Conservation (phyloP, 257 asterid species). For the Dorcoceras hygrometricum region DNA sequence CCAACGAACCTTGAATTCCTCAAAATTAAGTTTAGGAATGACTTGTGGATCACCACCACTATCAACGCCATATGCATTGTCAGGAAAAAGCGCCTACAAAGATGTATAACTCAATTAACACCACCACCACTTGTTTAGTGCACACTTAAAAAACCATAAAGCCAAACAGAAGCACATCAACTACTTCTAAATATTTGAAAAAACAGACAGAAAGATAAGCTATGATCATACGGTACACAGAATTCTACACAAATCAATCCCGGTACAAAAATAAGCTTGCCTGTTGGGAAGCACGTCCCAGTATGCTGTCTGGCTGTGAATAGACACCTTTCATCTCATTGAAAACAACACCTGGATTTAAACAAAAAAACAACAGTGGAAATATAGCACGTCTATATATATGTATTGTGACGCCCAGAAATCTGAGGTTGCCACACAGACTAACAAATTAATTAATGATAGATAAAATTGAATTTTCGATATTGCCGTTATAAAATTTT, state of each 20-base stretch:
- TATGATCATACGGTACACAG: constrained; percentile 8
- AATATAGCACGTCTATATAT: constrained; percentile 13
- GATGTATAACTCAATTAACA: constrained; percentile 17
- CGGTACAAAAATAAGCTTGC: constrained; percentile 36
- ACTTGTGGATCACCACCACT: constrained; percentile 98
- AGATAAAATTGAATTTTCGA: too few relatives aligned
- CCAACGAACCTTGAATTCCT: constrained; percentile 79
- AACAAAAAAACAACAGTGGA: constrained; percentile 19
- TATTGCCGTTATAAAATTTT: too few relatives aligned
- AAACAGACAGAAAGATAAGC: background rate
- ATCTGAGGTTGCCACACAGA: too few relatives aligned
- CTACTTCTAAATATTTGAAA: background rate
- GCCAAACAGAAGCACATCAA: constrained; percentile 16
- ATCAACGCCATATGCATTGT: constrained; percentile 94
- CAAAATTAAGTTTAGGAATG: constrained; percentile 84
- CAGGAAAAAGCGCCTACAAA: constrained; percentile 87
- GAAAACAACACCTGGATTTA: constrained; percentile 83
- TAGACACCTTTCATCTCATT: constrained; percentile 99
- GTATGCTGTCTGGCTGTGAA: constrained; percentile 98
- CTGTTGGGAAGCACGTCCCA: constrained; percentile 91
- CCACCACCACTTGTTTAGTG: background rate
- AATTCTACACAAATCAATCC: constrained; percentile 13
- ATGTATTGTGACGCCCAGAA: too few relatives aligned
- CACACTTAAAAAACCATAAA: background rate
- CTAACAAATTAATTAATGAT: too few relatives aligned